phyloP scores from a whole-genome alignment of 1,139 yeast genomes.

The Sugiyamaella neomexicana region DNA sequence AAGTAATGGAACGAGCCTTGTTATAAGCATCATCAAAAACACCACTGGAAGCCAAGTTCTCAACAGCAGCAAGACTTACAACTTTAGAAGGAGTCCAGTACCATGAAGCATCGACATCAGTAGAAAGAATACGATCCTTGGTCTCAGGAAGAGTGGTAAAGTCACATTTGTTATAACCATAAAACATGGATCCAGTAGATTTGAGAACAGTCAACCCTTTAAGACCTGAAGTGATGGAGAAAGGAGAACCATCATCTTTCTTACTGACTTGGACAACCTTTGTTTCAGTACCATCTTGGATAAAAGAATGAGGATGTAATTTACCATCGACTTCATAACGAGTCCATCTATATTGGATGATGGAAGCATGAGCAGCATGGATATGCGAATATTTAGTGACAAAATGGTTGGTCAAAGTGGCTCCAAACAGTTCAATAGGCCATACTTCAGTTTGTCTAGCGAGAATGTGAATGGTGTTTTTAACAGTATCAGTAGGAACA shows the following conservation, averaged over 20 bases:
- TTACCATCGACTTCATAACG: slow-evolving; percentile 73
- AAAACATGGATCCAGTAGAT: slow-evolving; percentile 92
- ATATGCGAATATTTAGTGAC: slow-evolving; percentile 73
- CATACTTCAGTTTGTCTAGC: slow-evolving; percentile 76
- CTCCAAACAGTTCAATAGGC: slow-evolving; percentile 91
- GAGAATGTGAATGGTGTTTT: slow-evolving; percentile 78
- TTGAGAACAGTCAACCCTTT: slow-evolving; percentile 85
- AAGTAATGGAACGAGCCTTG: slow-evolving; percentile 64
- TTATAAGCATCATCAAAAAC: slow-evolving; percentile 62
- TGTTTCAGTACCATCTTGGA: slow-evolving; percentile 80
- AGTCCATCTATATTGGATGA: slow-evolving; percentile 76
- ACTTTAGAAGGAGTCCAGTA: slow-evolving; percentile 56
- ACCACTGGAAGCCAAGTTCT: slow-evolving; percentile 56
- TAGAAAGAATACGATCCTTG: slow-evolving; percentile 78
- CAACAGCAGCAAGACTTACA: slow-evolving; percentile 46
- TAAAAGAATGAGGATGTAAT: slow-evolving; percentile 78
- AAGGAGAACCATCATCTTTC: slow-evolving; percentile 46
- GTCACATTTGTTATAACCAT: slow-evolving; percentile 82
- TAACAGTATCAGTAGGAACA: slow-evolving; percentile 92
- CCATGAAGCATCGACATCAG: slow-evolving; percentile 82
- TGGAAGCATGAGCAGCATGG: slow-evolving; percentile 63
- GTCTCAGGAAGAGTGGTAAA: slow-evolving; percentile 85
- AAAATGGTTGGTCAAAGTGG: slow-evolving; percentile 79
- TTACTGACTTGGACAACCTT: slow-evolving; percentile 61
- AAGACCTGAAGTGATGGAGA: slow-evolving; percentile 65